Evolutionary conservation across 257 asterid species (phyloP).

Genomic region (Ilex asprella): DNA sequence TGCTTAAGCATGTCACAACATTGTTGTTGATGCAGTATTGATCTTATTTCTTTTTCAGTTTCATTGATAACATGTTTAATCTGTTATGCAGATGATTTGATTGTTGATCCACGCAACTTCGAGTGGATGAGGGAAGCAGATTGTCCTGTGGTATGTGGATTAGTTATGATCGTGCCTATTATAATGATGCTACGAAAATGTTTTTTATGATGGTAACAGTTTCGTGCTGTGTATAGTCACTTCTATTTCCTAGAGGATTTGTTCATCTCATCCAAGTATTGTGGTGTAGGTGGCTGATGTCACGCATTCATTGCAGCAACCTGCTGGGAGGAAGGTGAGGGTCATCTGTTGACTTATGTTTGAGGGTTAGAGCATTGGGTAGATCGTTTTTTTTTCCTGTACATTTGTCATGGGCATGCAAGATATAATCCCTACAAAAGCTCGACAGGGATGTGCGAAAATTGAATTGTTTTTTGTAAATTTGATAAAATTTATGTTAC

Average conservation of each 20-base stretch:
- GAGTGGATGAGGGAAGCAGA: constrained; percentile 97
- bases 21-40: background rate
- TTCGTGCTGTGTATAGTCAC: constrained; percentile 5
- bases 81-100: constrained; percentile 73
- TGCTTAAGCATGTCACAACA: background rate
- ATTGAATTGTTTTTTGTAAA: no score
- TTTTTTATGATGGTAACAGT: no score
- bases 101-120: constrained; percentile 95
- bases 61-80: background rate
- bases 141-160: constrained; percentile 75
- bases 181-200: no score
- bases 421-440: no score
- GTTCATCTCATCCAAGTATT: constrained; percentile 11
- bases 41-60: background rate
- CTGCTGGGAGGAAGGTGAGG: constrained; percentile 93
- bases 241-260: constrained; percentile 11
- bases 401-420: background rate
- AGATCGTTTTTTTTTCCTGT: no score
- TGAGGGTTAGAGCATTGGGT: background rate
- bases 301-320: constrained; percentile 95
- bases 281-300: constrained; percentile 81
- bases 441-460: no score
- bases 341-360: background rate
- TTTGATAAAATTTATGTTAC: no score
- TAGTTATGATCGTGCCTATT: background rate